Conservation (phyloP, 2,329 filamentous ascomycete species). For the Penicillium glabrum region DNA sequence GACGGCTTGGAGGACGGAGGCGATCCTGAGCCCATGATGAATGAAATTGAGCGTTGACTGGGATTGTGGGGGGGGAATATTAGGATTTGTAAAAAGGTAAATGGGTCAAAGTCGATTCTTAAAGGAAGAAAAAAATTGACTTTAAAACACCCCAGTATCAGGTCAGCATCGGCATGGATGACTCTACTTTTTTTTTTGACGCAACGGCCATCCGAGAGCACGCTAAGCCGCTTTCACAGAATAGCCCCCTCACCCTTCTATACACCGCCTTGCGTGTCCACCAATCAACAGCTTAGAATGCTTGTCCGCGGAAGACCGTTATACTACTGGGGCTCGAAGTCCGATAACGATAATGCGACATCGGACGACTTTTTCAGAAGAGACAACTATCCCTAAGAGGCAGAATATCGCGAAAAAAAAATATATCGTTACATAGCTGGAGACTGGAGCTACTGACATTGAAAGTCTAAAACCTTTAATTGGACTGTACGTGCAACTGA, state of each 20-base stretch:
- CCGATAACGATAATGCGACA: neutral
- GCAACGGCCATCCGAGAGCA: conserved; percentile 10
- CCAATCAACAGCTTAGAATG: neutral
- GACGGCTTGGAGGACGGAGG: conserved; percentile 49
- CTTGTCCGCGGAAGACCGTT: conserved; percentile 1
- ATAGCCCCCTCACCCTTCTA: conserved; percentile 6
- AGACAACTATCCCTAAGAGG: neutral
- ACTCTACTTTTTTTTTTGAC: conserved; percentile 11
- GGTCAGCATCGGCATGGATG: conserved; percentile 2
- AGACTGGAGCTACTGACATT: neutral
- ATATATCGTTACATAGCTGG: neutral
- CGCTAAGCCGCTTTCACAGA: conserved; percentile 7
- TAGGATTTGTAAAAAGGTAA: neutral
- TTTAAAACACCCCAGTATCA: neutral
- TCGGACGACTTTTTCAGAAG: neutral
- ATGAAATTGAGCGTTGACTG: neutral
- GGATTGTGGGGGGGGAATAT: neutral
- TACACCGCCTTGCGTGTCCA: conserved; percentile 7
- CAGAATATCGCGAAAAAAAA: neutral
- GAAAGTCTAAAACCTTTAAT: neutral
- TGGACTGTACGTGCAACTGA: neutral
- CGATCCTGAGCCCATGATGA: conserved; percentile 48
- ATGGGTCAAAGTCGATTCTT: neutral
- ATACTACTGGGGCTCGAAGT: neutral
- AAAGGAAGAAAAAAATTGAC: neutral